phyloP scores from a whole-genome alignment of 2,329 filamentous ascomycete genomes.

The Paraphoma chrysanthemicola region DNA sequence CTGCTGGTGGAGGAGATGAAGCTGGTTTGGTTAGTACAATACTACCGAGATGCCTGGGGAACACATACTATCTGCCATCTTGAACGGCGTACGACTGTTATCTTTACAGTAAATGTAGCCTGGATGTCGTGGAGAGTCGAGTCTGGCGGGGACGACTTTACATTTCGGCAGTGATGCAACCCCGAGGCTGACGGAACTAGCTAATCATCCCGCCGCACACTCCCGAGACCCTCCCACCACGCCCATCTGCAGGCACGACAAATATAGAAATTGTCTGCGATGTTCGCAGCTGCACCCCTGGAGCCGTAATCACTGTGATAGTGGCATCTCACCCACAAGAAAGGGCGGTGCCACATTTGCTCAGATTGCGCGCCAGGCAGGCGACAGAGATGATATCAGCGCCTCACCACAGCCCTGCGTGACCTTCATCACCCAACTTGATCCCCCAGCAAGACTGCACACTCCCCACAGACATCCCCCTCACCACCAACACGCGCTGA shows the following conservation, averaged over 20 bases:
- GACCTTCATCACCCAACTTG: background rate
- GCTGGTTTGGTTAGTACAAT: constrained; percentile 55
- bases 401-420: background rate
- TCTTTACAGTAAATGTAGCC: background rate
- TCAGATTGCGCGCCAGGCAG: background rate
- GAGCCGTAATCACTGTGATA: constrained; percentile 4
- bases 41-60: background rate
- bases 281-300: constrained; percentile 14
- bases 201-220: constrained; percentile 3
- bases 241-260: background rate
- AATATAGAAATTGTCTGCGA: constrained; percentile 8
- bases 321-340: background rate
- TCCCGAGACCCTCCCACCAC: background rate
- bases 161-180: constrained; percentile 17
- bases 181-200: constrained; percentile 14
- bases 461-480: constrained; percentile 1
- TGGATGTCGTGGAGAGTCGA: constrained; percentile 4
- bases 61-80: constrained; percentile 37
- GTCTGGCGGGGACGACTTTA: constrained; percentile 4
- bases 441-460: background rate
- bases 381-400: background rate
- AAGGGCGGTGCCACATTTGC: constrained; percentile 1
- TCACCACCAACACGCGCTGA: constrained; percentile 9
- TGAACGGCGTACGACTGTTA: background rate
- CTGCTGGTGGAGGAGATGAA: constrained; percentile 63